Percentiles rank a stretch among this genome's conserved stretches.
Conservation (phyloP, 2,329 filamentous ascomycete genomes). For the Penicillium brevicompactum region DNA sequence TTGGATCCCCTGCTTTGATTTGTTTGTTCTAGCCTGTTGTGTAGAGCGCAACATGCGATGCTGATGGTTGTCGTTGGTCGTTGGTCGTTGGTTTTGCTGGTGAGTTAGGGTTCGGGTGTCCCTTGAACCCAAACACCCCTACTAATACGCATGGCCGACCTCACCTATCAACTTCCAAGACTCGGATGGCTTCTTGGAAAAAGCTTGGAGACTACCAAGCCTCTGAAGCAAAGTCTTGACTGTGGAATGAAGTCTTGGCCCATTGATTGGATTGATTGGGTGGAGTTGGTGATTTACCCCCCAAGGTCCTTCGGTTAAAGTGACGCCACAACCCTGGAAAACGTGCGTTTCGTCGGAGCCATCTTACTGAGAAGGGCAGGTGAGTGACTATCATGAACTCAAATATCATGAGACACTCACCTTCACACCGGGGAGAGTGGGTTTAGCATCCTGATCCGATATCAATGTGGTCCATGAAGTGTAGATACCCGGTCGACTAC, state of each 20-base stretch:
- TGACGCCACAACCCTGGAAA: neutral
- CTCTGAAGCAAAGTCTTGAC: neutral
- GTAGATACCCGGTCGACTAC: neutral
- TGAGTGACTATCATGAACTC: neutral
- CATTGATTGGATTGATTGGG: constrained; percentile 15
- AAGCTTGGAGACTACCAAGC: constrained; percentile 7
- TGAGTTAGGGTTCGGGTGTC: neutral
- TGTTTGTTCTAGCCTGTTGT: neutral
- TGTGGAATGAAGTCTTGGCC: neutral
- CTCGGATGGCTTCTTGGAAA: constrained; percentile 6
- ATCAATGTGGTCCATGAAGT: neutral
- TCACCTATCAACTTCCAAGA: neutral
- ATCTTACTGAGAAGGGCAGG: neutral
- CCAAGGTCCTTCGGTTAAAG: constrained; percentile 25
- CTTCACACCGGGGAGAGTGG: neutral
- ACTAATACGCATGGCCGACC: neutral
- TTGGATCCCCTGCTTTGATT: neutral
- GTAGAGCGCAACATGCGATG: neutral
- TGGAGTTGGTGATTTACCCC: constrained; percentile 7
- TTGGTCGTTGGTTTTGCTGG: neutral
- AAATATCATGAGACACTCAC: neutral
- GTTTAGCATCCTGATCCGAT: neutral
- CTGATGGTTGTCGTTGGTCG: neutral
- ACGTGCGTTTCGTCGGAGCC: neutral
- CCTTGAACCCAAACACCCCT: neutral